Conservation (phyloP, 768 basidiomycete genomes). For the Phaffia tasmanica region DNA sequence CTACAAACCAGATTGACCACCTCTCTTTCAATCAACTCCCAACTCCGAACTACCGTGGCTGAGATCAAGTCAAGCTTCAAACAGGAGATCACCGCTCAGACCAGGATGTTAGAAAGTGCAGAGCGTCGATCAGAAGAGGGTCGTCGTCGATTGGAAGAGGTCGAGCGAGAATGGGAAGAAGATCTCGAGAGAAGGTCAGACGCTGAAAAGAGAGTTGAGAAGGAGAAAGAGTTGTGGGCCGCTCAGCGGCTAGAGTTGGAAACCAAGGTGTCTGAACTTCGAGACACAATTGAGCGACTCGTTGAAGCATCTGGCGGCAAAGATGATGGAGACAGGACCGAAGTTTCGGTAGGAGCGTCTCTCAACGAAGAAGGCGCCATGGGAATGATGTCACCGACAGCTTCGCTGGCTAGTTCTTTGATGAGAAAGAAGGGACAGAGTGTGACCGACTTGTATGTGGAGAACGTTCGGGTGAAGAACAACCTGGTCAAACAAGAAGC, state of each 20-base stretch:
- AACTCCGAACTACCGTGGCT: conserved; percentile 63
- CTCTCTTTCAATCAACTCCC: conserved; percentile 61
- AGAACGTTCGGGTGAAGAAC: conserved; percentile 75
- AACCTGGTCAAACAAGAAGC: conserved; percentile 63
- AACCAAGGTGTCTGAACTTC: conserved; percentile 27
- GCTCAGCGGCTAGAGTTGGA: conserved; percentile 48
- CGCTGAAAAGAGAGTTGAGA: conserved; percentile 37
- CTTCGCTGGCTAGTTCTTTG: conserved; percentile 55
- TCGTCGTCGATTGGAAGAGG: conserved; percentile 64
- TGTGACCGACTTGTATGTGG: conserved; percentile 87
- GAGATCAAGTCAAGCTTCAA: conserved; percentile 75
- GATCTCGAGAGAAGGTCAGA: conserved; percentile 51
- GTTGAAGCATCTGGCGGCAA: conserved; percentile 21
- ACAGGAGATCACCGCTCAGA: conserved; percentile 60
- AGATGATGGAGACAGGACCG: conserved; percentile 39
- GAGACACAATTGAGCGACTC: conserved; percentile 29
- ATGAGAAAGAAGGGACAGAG: conserved; percentile 68
- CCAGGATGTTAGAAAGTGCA: conserved; percentile 67
- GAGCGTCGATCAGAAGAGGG: conserved; percentile 79
- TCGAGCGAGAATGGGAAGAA: conserved; percentile 71
- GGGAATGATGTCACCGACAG: conserved; percentile 50
- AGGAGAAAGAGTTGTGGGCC: conserved; percentile 54
- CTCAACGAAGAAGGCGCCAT: conserved; percentile 28
- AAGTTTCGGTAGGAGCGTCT: conserved; percentile 54
- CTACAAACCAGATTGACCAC: conserved; percentile 68